phyloP scores from a whole-genome alignment of 345 rosid genomes.

The Citrus maxima region DNA sequence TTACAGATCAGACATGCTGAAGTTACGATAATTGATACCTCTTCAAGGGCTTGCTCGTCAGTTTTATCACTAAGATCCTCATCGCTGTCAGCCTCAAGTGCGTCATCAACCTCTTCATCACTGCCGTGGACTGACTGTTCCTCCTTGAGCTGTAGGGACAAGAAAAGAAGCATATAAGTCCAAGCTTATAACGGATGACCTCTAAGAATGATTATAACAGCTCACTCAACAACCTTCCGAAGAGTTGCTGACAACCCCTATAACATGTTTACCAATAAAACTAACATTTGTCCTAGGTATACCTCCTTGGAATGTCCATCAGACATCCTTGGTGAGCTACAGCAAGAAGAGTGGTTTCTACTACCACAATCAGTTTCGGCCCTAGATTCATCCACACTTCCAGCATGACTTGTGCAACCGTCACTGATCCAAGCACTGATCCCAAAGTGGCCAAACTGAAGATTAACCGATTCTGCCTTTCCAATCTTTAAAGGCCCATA shows the following conservation, averaged over 20 bases:
- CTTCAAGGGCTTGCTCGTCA: constrained; percentile 57
- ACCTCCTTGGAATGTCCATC: constrained; percentile 96
- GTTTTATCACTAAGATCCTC: constrained; percentile 76
- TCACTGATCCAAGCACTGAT: constrained; percentile 98
- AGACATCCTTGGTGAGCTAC: constrained; percentile 90
- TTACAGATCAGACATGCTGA: background rate
- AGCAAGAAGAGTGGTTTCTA: constrained; percentile 80
- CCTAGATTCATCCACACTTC: constrained; percentile 85
- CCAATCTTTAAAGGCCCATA: constrained; percentile 77
- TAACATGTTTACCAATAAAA: background rate
- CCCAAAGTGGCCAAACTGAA: constrained; percentile 92
- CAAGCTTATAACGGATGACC: background rate
- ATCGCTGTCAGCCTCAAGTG: constrained; percentile 75
- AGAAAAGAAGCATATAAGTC: constrained; percentile 1
- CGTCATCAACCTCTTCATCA: constrained; percentile 94
- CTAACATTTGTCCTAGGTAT: constrained; percentile 2
- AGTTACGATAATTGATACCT: constrained; percentile 38
- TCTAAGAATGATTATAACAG: background rate
- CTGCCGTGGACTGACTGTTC: constrained; percentile 91
- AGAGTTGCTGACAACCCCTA: background rate
- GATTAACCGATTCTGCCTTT: constrained; percentile 91
- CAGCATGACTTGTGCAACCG: constrained; percentile 88
- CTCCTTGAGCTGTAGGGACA: constrained; percentile 66
- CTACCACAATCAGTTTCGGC: constrained; percentile 85
- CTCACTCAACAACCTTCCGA: background rate